Conservation (phyloP, 768 basidiomycete species). For the Lactifluus rugatus region DNA sequence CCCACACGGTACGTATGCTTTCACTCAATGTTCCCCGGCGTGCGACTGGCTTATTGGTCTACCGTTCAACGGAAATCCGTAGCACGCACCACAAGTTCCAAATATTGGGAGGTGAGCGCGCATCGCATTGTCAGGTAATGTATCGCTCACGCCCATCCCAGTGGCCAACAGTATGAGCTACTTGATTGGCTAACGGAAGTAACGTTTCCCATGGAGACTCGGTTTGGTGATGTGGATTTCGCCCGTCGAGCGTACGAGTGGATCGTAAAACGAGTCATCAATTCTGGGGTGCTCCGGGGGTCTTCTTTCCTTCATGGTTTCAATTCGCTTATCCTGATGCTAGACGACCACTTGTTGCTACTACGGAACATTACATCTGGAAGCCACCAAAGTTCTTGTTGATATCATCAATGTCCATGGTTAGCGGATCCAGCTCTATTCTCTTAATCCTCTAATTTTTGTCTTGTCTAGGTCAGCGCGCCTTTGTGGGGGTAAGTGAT, state of each 20-base stretch:
- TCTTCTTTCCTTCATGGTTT: neutral
- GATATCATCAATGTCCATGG: conserved; percentile 59
- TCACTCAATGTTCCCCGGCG: neutral
- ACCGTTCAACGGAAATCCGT: neutral
- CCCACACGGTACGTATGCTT: conserved; percentile 61
- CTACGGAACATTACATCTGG: conserved; percentile 74
- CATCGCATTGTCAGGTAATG: neutral
- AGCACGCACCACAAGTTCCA: conserved; percentile 78
- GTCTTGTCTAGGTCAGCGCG: conserved; percentile 55
- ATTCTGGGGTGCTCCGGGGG: conserved; percentile 55
- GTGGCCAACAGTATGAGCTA: conserved; percentile 79
- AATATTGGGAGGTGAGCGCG: conserved; percentile 50
- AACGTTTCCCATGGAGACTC: conserved; percentile 83
- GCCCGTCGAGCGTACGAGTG: conserved; percentile 58
- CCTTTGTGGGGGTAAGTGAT: conserved; percentile 68
- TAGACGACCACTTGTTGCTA: conserved; percentile 95
- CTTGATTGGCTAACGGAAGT: conserved; percentile 79
- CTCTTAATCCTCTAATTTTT: neutral
- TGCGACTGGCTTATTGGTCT: neutral
- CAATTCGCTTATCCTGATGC: neutral
- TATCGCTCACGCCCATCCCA: conserved; percentile 23
- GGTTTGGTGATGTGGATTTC: conserved; percentile 59
- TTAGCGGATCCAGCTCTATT: conserved; percentile 23
- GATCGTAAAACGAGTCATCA: conserved; percentile 62
- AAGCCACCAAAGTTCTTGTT: conserved; percentile 73